Evolutionary conservation across 208 protist genomes (phyloP).

Genomic region (Phytomonas sp.): DNA sequence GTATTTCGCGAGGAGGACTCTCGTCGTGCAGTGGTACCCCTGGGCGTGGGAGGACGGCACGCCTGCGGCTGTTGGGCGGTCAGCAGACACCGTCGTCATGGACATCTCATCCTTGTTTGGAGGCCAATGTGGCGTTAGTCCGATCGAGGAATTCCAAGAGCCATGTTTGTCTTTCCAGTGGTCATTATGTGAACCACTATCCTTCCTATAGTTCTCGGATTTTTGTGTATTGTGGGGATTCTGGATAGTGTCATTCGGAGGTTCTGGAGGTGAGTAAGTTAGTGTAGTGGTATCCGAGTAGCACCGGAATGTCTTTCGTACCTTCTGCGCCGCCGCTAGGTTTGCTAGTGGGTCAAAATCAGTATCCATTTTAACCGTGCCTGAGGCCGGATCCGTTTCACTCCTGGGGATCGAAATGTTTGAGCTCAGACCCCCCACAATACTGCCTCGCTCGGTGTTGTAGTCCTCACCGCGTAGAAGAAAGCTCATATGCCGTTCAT

Average conservation of each 20-base stretch:
- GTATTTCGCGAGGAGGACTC: conserved; percentile 31
- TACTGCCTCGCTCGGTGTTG: conserved; percentile 4
- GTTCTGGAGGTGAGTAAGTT: conserved; percentile 1
- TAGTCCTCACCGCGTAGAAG: conserved; percentile 34
- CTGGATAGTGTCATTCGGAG: background rate
- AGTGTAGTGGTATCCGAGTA: conserved; percentile 15
- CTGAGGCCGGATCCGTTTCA: background rate
- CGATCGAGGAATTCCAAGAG: background rate
- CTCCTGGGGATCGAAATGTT: background rate
- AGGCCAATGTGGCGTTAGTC: background rate
- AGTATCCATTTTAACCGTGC: background rate
- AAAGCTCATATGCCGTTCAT: conserved; percentile 38
- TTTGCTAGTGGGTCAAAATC: conserved; percentile 65
- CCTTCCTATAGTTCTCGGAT: background rate
- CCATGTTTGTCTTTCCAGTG: background rate
- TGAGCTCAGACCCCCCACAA: background rate
- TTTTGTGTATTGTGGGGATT: background rate
- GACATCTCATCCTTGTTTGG: background rate
- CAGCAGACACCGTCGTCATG: background rate
- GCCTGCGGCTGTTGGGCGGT: background rate
- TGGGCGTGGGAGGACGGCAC: background rate
- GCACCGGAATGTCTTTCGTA: conserved; percentile 30
- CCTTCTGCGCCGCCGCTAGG: conserved; percentile 31
- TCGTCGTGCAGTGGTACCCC: conserved; percentile 31
- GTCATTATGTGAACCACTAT: background rate